These are phyloP conservation scores for Exophiala spinifera DNA, from an alignment of 2,329 filamentous ascomycete genomes.

Conservation along the genomic window DNA sequence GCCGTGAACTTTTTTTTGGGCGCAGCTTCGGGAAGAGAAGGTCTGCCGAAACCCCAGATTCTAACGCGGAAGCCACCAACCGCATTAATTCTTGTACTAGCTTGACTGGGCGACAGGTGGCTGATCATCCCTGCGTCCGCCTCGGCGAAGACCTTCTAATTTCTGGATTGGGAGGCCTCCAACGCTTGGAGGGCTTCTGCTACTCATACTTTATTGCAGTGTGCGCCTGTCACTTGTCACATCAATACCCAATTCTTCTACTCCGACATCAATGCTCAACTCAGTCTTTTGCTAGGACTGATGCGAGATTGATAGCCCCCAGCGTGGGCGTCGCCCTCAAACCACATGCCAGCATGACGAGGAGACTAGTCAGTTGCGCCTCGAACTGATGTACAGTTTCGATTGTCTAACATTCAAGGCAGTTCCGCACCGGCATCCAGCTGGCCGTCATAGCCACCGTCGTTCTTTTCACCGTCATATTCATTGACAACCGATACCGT, in stretches of 20 bases:
- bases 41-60: conserved; percentile 18
- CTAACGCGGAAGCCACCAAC: too few relatives aligned
- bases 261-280: background rate
- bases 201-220: too few relatives aligned
- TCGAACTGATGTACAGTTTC: background rate
- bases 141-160: too few relatives aligned
- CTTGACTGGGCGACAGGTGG: too few relatives aligned
- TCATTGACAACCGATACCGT: conserved; percentile 84
- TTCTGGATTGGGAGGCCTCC: too few relatives aligned
- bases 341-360: conserved; percentile 26
- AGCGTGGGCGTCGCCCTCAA: conserved; percentile 5
- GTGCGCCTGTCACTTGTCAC: too few relatives aligned
- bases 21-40: conserved; percentile 2
- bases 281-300: background rate
- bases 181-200: too few relatives aligned
- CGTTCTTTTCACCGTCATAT: conserved; percentile 68
- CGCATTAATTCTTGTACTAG: too few relatives aligned
- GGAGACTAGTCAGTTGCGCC: conserved; percentile 22
- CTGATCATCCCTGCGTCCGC: too few relatives aligned
- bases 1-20: background rate
- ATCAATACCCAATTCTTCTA: too few relatives aligned
- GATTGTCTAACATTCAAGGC: background rate
- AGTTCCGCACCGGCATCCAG: conserved; percentile 69
- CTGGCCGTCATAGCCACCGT: conserved; percentile 64
- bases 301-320: background rate